phyloP scores from a whole-genome alignment of 495 filamentous ascomycete species.

The Hypoxylon trugodes region DNA sequence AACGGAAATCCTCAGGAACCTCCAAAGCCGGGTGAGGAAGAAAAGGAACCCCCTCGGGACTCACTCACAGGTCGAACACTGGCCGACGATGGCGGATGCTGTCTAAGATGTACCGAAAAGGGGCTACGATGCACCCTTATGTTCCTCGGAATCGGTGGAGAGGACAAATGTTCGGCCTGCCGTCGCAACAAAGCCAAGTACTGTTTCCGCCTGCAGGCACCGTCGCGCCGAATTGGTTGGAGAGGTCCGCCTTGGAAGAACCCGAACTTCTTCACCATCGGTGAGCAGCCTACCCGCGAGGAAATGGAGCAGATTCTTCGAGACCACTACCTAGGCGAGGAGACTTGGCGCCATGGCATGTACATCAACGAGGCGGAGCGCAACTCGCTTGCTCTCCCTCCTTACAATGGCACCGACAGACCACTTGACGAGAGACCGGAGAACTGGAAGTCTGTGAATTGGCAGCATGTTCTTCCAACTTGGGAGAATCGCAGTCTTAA shows the following conservation, averaged over 20 bases:
- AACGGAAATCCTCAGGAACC: background rate
- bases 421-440: slow-evolving; percentile 1
- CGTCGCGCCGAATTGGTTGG: background rate
- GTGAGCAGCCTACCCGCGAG: background rate
- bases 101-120: slow-evolving; percentile 37
- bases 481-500: slow-evolving; percentile 21
- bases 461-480: slow-evolving; percentile 24
- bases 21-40: background rate
- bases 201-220: slow-evolving; percentile 34
- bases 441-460: slow-evolving; percentile 15
- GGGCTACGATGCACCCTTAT: slow-evolving; percentile 39
- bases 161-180: slow-evolving; percentile 30
- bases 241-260: slow-evolving; percentile 35
- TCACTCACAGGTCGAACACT: slow-evolving; percentile 20
- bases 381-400: slow-evolving; percentile 20
- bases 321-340: slow-evolving; percentile 18
- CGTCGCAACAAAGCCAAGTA: slow-evolving; percentile 10
- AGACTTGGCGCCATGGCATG: slow-evolving; percentile 11
- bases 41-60: slow-evolving; percentile 5
- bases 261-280: slow-evolving; percentile 36
- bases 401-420: slow-evolving; percentile 29
- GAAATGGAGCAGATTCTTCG: slow-evolving; percentile 23
- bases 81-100: slow-evolving; percentile 20
- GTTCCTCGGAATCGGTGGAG: slow-evolving; percentile 23
- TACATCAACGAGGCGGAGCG: slow-evolving; percentile 1